These are phyloP conservation scores for Geotrichum armillariae DNA, from an alignment of 1,139 yeast genomes.

Conservation along the genomic window DNA sequence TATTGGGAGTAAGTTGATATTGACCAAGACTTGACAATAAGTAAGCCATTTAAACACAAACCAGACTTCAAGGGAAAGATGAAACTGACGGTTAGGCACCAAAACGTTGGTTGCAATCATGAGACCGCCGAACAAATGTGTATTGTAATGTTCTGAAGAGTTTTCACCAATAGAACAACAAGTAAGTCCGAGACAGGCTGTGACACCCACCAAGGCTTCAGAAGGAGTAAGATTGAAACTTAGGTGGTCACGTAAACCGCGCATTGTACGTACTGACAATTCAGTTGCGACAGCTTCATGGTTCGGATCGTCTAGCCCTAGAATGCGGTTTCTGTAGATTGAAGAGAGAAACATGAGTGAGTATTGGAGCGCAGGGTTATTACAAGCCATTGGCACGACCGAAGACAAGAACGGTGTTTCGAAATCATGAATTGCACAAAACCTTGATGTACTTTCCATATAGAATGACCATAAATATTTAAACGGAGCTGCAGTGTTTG, in stretches of 20 bases:
- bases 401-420: constrained; percentile 23
- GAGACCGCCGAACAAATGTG: constrained; percentile 23
- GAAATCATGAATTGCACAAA: constrained; percentile 24
- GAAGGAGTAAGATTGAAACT: constrained; percentile 12
- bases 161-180: constrained; percentile 22
- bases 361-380: constrained; percentile 21
- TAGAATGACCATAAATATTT: constrained; percentile 23
- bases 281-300: constrained; percentile 18
- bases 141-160: constrained; percentile 17
- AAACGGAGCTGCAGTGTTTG: constrained; percentile 7
- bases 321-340: constrained; percentile 20
- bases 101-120: constrained; percentile 21
- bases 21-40: constrained; percentile 19
- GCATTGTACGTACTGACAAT: constrained; percentile 12
- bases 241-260: constrained; percentile 15
- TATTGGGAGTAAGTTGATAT: constrained; percentile 14
- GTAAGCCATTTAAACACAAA: constrained; percentile 24
- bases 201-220: constrained; percentile 18
- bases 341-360: constrained; percentile 22
- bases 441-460: constrained; percentile 22
- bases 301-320: constrained; percentile 17
- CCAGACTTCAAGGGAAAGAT: constrained; percentile 17
- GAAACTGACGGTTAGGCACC: constrained; percentile 16
- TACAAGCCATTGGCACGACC: constrained; percentile 23
- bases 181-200: constrained; percentile 20